These are phyloP conservation scores for Leishmania tarentolae DNA, from an alignment of 208 protist genomes.

Conservation along the genomic window DNA sequence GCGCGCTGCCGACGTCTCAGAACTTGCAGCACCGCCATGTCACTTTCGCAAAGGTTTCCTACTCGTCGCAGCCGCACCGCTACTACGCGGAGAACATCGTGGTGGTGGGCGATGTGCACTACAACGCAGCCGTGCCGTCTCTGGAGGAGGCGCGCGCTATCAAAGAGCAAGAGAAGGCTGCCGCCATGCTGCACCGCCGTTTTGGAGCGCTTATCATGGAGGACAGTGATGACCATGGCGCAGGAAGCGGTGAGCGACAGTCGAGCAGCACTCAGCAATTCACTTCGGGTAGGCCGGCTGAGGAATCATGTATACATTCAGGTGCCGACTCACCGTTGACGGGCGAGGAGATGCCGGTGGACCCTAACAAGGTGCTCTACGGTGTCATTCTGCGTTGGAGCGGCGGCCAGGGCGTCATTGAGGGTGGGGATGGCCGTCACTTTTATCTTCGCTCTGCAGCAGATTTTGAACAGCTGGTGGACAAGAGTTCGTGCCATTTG, in stretches of 20 bases:
- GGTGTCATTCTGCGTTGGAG: conserved; percentile 91
- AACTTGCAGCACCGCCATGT: conserved; percentile 67
- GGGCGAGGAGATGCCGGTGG: conserved; percentile 17
- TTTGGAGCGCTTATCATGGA: conserved; percentile 25
- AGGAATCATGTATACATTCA: too few species aligned
- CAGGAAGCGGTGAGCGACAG: not conserved
- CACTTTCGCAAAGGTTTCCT: conserved; percentile 69
- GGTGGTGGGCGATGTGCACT: conserved; percentile 49
- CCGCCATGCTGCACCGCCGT: conserved; percentile 27
- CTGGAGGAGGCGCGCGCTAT: conserved; percentile 40
- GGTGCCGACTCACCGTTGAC: not conserved
- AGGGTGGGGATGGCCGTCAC: conserved; percentile 64
- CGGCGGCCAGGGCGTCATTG: conserved; percentile 82
- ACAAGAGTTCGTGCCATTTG: conserved; percentile 51
- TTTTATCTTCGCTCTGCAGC: conserved; percentile 79
- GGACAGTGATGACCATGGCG: conserved; percentile 14
- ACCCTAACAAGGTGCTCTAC: conserved; percentile 53
- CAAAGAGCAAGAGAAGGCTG: conserved; percentile 40
- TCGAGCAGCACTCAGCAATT: not conserved
- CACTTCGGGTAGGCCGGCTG: not conserved
- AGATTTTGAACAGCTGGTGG: conserved; percentile 80
- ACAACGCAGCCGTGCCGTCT: conserved; percentile 48
- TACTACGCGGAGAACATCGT: conserved; percentile 79
- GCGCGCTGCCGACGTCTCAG: conserved; percentile 73
- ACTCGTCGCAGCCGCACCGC: conserved; percentile 51